phyloP scores from a whole-genome alignment of 371 early-diverging fungal species.

The Coemansia sp. region DNA sequence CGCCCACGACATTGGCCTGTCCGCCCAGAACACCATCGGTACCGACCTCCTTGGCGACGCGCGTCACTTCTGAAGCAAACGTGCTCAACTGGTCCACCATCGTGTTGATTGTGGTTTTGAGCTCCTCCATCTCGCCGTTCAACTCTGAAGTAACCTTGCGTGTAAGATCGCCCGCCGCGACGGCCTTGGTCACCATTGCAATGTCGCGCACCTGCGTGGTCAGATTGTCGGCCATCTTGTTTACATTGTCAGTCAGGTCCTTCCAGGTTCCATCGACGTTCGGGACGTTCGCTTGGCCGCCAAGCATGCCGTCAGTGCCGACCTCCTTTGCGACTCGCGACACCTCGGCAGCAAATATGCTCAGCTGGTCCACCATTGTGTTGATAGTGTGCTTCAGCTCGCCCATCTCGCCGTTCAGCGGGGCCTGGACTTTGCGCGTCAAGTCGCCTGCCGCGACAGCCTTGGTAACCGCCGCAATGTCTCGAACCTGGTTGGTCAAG shows the following conservation, averaged over 20 bases:
- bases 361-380: conserved; percentile 57
- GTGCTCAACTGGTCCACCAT: conserved; percentile 52
- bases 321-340: conserved; percentile 47
- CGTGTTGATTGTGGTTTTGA: conserved; percentile 36
- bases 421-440: conserved; percentile 61
- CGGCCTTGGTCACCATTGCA: conserved; percentile 44
- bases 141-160: conserved; percentile 52
- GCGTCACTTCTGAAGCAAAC: conserved; percentile 50
- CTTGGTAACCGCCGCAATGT: conserved; percentile 27
- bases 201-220: conserved; percentile 55
- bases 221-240: conserved; percentile 57
- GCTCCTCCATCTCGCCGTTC: conserved; percentile 52
- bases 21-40: conserved; percentile 55
- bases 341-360: conserved; percentile 50
- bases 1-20: conserved; percentile 46
- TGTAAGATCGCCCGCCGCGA: conserved; percentile 55
- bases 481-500: conserved; percentile 57
- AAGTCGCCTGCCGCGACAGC: conserved; percentile 72
- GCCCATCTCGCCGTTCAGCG: conserved; percentile 65
- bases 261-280: conserved; percentile 54
- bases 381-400: conserved; percentile 71
- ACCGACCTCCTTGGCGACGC: conserved; percentile 56
- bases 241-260: conserved; percentile 59
- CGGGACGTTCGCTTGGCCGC: conserved; percentile 48
- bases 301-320: conserved; percentile 55